phyloP scores from a whole-genome alignment of 306 rosid genomes.

The Oemleria cerasiformis region DNA sequence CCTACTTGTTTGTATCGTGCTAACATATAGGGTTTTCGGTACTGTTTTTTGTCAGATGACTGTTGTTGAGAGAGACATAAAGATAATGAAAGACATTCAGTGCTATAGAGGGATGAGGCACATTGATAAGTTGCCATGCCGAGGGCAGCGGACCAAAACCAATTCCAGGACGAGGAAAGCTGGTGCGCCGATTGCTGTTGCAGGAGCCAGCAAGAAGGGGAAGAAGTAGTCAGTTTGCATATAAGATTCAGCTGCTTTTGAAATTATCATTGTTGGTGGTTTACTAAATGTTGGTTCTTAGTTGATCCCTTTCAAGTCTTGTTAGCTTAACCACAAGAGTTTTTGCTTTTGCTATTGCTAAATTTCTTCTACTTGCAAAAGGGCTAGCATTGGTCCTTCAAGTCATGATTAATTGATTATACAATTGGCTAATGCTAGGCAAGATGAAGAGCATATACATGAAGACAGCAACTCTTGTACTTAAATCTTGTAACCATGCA shows the following conservation, averaged over 20 bases:
- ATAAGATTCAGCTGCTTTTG: background rate
- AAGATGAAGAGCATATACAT: no score
- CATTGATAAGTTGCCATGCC: slow-evolving; percentile 26
- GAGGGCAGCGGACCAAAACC: slow-evolving; percentile 35
- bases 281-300: background rate
- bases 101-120: slow-evolving; percentile 32
- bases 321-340: background rate
- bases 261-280: no score
- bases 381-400: background rate
- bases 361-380: no score
- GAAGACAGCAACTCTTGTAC: no score
- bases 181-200: background rate
- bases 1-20: background rate
- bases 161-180: slow-evolving; percentile 29
- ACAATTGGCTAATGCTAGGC: no score
- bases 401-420: no score
- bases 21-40: background rate
- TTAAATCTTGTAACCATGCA: no score
- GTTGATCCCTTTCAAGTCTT: background rate
- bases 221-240: slow-evolving; percentile 9
- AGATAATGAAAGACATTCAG: slow-evolving; percentile 18
- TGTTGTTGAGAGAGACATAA: slow-evolving; percentile 18
- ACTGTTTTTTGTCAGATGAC: background rate
- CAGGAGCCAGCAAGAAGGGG: background rate
- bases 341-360: no score